Percentiles rank a stretch among this genome's conserved stretches.
Conservation (phyloP, 495 filamentous ascomycete species). For the Penicillium daleae region DNA sequence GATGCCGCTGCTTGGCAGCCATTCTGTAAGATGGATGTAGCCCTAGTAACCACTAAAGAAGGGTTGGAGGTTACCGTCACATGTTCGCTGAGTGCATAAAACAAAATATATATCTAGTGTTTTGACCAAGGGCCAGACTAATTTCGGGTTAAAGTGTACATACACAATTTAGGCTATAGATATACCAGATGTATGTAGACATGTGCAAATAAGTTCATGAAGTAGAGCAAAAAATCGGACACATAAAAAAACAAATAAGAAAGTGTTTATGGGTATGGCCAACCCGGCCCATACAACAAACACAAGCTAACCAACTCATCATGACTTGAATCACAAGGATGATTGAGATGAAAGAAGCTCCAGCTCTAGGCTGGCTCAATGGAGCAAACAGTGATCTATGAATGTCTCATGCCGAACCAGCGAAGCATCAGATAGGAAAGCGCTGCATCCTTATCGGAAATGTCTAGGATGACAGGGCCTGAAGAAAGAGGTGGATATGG, state of each 20-base stretch:
- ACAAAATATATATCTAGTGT: too few species aligned
- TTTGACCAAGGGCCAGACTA: too few species aligned
- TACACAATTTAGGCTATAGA: neutral
- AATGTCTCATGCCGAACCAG: constrained; percentile 4
- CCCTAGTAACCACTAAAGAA: too few species aligned
- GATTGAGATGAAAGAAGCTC: neutral
- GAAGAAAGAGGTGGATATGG: neutral
- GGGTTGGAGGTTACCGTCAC: too few species aligned
- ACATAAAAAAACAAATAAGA: neutral
- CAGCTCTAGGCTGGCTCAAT: constrained; percentile 3
- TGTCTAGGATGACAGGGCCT: neutral
- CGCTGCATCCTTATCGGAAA: neutral
- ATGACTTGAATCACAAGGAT: neutral
- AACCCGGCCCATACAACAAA: neutral
- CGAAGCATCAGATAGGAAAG: constrained; percentile 4
- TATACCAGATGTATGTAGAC: neutral
- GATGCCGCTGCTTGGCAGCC: too few species aligned
- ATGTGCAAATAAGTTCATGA: neutral
- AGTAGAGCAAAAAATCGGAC: neutral
- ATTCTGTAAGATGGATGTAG: too few species aligned
- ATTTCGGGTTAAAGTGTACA: too few species aligned
- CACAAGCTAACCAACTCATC: neutral
- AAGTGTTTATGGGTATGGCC: neutral
- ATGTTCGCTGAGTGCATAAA: too few species aligned
- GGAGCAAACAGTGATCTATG: constrained; percentile 11